Evolutionary conservation across 1,284 basidiomycete genomes (phyloP), one percentile per base, ranked within the genome.

Genomic region (Puccinia hordei): DNA sequence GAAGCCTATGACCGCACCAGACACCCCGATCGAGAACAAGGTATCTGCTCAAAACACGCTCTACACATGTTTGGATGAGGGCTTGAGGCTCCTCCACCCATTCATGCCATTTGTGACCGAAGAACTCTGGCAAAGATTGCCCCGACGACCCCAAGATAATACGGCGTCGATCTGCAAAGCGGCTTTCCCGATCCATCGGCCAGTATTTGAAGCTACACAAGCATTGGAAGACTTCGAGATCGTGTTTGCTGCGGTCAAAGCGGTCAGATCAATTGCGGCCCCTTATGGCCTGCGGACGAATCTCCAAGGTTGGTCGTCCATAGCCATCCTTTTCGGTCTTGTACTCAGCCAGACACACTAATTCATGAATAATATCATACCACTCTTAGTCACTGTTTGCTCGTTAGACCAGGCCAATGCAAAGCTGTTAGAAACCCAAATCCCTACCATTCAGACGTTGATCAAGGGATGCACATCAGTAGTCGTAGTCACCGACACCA

Each of bases 71-170:
- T 88, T 99, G 57, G 97, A 99, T 84, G 87, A 91, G 80, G 97
- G 96, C 15, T 88, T 99, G 73, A 90, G 91, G 69, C 88, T 99
- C 12, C 88, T 99, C 17, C 97, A 99, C 86, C 96, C 97, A 0
- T 96, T 98, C 88, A 99, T 99, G 97, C 97, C 97, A 0, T 99
- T 92, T 86, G 94, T 99, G 61, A 98, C 96, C 0, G 97, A 99
- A 87, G 97, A 99, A 86, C 88, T 99, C 24, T 99, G 97, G 97
- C 97, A 99, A 86, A 90, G 95, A 61, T 88, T 99, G 13, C 95
- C 95, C 0, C 88, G 94, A 17, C 88, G 95, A 79, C 90, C 91
- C 0, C 91, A 91, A 73, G 95, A 98, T 86, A 84, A 88, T 12
- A 92, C 91, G 12, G 90, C 91, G 27, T 94, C 93, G 0, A 95